phyloP scores from a whole-genome alignment of 257 asterid genomes.

The Fraxinus cuspidata region DNA sequence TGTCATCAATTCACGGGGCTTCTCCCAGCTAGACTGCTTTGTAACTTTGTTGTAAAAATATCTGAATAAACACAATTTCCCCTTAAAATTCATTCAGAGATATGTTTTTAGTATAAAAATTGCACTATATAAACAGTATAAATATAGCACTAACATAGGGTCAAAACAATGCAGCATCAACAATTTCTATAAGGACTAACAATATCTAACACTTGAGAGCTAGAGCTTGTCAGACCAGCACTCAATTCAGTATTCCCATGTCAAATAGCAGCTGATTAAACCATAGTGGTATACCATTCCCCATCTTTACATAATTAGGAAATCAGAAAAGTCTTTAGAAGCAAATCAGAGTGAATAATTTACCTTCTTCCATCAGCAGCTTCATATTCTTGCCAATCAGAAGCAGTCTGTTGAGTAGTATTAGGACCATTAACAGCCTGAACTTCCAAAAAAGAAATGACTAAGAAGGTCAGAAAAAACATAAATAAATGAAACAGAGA shows the following conservation, averaged over 20 bases:
- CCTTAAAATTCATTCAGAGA: slow-evolving; percentile 12
- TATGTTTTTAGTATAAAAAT: not conserved
- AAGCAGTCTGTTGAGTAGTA: slow-evolving; percentile 56
- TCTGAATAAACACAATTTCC: slow-evolving; percentile 40
- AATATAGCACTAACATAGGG: not conserved
- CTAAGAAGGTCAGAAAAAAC: slow-evolving; percentile 17
- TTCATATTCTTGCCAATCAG: slow-evolving; percentile 95
- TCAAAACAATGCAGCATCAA: not conserved
- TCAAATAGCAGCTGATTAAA: slow-evolving; percentile 21
- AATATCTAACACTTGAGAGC: slow-evolving; percentile 14
- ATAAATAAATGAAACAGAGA: not conserved
- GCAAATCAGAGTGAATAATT: slow-evolving; percentile 19
- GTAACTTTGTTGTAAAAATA: slow-evolving; percentile 88
- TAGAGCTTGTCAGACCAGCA: slow-evolving; percentile 11
- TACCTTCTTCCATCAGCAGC: slow-evolving; percentile 95
- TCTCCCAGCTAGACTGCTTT: slow-evolving; percentile 97
- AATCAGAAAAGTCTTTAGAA: slow-evolving; percentile 9
- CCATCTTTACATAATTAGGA: not conserved
- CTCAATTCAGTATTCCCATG: slow-evolving; percentile 10
- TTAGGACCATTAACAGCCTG: slow-evolving; percentile 49
- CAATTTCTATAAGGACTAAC: not conserved
- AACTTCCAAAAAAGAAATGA: not conserved
- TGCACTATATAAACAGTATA: not conserved
- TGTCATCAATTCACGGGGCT: slow-evolving; percentile 94
- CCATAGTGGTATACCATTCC: slow-evolving; percentile 3